Conservation (phyloP, 768 basidiomycete species). For the Psilocybe sp. region DNA sequence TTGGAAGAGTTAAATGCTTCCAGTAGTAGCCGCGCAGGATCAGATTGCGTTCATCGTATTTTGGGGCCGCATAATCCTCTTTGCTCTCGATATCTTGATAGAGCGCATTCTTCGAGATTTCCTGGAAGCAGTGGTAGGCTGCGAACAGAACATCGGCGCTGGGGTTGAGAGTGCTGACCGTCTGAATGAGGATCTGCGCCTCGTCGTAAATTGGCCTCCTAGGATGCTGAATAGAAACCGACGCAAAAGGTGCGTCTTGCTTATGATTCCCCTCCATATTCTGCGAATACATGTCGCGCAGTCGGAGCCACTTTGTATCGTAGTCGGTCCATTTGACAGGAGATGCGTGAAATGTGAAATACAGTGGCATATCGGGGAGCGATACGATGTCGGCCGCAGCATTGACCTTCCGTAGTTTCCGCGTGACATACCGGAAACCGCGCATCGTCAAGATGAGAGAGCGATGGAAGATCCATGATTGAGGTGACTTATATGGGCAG, state of each 20-base stretch:
- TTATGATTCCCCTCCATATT: background rate
- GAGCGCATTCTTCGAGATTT: background rate
- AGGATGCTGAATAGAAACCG: background rate
- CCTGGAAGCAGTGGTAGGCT: slow-evolving; percentile 2
- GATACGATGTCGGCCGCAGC: too few relatives aligned
- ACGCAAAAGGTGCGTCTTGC: background rate
- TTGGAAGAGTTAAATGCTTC: too few relatives aligned
- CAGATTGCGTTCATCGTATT: too few relatives aligned
- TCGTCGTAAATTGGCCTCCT: background rate
- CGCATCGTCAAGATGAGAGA: too few relatives aligned
- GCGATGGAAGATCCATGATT: too few relatives aligned
- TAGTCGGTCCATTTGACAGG: background rate
- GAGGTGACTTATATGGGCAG: too few relatives aligned
- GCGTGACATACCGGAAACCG: too few relatives aligned
- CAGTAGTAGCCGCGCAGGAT: too few relatives aligned
- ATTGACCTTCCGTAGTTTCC: too few relatives aligned
- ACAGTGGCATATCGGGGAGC: too few relatives aligned
- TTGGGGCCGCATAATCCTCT: too few relatives aligned
- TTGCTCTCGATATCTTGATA: background rate
- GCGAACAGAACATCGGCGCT: background rate
- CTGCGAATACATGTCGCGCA: slow-evolving; percentile 1
- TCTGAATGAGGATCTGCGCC: background rate
- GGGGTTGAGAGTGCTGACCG: background rate
- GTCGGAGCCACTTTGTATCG: background rate
- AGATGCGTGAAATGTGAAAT: too few relatives aligned